These are phyloP conservation scores for Xylariales sp. DNA, from an alignment of 2,329 filamentous ascomycete species.

Conservation along the genomic window DNA sequence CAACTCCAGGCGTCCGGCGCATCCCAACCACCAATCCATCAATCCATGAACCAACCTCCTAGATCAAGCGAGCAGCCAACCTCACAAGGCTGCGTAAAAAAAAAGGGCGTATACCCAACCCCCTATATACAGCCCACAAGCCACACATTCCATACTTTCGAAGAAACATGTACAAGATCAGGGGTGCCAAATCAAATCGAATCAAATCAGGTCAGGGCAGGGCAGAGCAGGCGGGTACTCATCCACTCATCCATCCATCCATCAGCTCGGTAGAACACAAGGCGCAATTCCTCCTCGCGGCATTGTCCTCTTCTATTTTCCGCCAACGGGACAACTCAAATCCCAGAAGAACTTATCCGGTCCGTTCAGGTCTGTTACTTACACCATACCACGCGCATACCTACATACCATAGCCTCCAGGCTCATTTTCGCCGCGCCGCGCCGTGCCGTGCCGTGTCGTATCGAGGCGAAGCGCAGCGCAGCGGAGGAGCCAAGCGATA, in stretches of 20 bases:
- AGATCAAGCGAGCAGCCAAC: not conserved
- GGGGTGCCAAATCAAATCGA: not conserved
- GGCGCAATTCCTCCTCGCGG: not conserved
- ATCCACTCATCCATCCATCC: not conserved
- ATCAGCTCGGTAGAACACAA: not conserved
- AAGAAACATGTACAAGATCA: not conserved
- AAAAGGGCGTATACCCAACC: not conserved
- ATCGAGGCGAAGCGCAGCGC: too few species aligned
- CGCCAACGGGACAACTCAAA: too few species aligned
- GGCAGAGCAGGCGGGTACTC: not conserved
- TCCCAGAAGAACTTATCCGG: not conserved
- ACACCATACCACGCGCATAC: too few species aligned
- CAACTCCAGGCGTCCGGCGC: not conserved
- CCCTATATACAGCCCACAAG: too few species aligned
- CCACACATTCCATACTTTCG: not conserved
- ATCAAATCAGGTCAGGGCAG: not conserved
- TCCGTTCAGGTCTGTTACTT: too few species aligned
- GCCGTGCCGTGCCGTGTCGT: too few species aligned
- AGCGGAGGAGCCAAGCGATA: too few species aligned
- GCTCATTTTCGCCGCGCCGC: too few species aligned
- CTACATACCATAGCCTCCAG: too few species aligned
- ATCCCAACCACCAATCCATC: not conserved
- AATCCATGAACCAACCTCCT: not conserved
- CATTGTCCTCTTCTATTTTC: not conserved
- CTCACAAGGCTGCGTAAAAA: not conserved